Conservation (phyloP, 495 filamentous ascomycete species). For the Aspergillus nidulans region DNA sequence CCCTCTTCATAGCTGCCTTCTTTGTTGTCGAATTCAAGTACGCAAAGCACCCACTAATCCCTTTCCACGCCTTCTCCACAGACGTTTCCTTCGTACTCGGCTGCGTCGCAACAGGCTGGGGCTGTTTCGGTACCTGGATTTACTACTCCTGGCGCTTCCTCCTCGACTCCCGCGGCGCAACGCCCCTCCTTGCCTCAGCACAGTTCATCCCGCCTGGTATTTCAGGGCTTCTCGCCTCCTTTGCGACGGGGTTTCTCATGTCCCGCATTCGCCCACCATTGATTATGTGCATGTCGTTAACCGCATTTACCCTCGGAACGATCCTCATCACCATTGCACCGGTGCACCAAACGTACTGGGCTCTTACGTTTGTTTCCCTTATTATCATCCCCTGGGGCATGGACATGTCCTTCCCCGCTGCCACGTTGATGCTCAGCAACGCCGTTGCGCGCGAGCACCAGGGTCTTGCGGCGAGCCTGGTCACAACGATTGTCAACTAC, state of each 20-base stretch:
- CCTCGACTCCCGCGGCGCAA: slow-evolving; percentile 25
- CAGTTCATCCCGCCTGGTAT: slow-evolving; percentile 34
- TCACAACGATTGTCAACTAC: slow-evolving; percentile 64
- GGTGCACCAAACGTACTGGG: slow-evolving; percentile 41
- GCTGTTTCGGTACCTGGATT: slow-evolving; percentile 44
- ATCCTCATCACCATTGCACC: slow-evolving; percentile 33
- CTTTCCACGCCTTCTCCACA: slow-evolving; percentile 32
- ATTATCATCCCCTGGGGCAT: slow-evolving; percentile 52
- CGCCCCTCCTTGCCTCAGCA: slow-evolving; percentile 36
- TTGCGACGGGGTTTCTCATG: slow-evolving; percentile 42
- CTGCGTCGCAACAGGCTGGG: slow-evolving; percentile 46
- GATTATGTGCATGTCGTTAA: slow-evolving; percentile 50
- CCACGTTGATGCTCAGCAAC: slow-evolving; percentile 33
- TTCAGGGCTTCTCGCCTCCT: slow-evolving; percentile 36
- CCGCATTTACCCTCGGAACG: slow-evolving; percentile 37
- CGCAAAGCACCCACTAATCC: slow-evolving; percentile 40
- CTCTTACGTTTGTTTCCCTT: slow-evolving; percentile 40
- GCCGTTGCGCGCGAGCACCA: slow-evolving; percentile 35
- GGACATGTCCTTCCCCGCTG: slow-evolving; percentile 41
- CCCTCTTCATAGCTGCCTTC: slow-evolving; percentile 35
- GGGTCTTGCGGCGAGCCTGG: slow-evolving; percentile 53
- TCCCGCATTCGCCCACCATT: slow-evolving; percentile 28
- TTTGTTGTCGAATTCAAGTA: slow-evolving; percentile 37
- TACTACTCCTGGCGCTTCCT: slow-evolving; percentile 45
- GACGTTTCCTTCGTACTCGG: slow-evolving; percentile 41